Evolutionary conservation across 2,329 filamentous ascomycete genomes (phyloP).

Genomic region (Stachybotrys elegans): DNA sequence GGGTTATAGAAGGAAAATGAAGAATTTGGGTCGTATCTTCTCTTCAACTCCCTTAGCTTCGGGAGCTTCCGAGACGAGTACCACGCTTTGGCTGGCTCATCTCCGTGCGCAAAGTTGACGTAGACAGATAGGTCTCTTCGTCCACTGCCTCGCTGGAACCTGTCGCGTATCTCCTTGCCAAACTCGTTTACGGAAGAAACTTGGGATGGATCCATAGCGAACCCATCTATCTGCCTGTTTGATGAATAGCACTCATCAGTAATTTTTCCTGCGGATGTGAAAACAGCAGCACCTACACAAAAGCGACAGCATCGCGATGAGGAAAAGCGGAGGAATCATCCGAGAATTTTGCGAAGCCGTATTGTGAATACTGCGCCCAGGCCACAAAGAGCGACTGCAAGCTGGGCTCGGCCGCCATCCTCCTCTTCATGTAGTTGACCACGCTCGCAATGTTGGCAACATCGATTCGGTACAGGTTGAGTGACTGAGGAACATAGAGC

Average conservation of each 20-base stretch:
- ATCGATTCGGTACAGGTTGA: not conserved
- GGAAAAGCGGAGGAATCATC: not conserved
- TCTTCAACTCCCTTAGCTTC: not conserved
- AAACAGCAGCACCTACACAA: not conserved
- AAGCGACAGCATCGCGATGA: not conserved
- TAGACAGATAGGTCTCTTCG: not conserved
- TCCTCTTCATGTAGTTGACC: not conserved
- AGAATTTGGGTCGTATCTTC: not conserved
- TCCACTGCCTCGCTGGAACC: not conserved
- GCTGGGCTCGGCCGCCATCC: not conserved
- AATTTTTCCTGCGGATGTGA: not conserved
- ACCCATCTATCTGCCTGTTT: not conserved
- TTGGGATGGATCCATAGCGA: not conserved
- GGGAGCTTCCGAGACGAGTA: not conserved
- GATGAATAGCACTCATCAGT: not conserved
- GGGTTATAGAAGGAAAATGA: not conserved
- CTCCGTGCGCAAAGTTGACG: not conserved
- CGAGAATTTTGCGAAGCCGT: not conserved
- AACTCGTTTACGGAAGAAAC: not conserved
- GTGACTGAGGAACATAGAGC: not conserved
- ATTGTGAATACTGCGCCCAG: not conserved
- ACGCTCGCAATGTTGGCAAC: not conserved
- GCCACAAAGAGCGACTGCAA: not conserved
- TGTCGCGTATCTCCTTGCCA: not conserved
- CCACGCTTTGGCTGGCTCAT: not conserved